Evolutionary conservation across 345 rosid species (phyloP).

Genomic region (Eucalyptus melliodora): DNA sequence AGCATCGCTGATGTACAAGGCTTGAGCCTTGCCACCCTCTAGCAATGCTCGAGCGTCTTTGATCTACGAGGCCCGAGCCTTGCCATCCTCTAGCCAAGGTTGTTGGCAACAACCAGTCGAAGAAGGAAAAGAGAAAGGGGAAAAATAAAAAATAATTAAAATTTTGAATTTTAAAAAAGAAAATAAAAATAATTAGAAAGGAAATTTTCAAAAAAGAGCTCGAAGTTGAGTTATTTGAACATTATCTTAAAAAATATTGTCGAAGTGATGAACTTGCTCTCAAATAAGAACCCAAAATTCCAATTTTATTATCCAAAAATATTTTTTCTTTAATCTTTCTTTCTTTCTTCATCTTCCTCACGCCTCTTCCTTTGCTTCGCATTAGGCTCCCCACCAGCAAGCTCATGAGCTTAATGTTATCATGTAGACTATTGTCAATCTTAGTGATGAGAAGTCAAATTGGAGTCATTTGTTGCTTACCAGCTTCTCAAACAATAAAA

Average conservation of each 20-base stretch:
- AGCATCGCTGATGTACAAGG: no score
- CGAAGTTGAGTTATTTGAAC: rapidly evolving
- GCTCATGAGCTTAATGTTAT: no score
- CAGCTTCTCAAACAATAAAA: no score
- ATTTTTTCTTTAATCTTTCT: no score
- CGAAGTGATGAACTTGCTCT: rapidly evolving
- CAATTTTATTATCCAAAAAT: no score
- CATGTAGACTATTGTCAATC: rapidly evolving
- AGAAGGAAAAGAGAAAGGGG: rapidly evolving
- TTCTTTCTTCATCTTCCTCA: no score
- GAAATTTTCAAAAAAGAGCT: rapidly evolving
- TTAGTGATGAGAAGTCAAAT: rapidly evolving
- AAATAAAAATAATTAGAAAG: no score
- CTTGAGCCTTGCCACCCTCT: rapidly evolving
- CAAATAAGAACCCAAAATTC: rapidly evolving
- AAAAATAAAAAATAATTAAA: no score
- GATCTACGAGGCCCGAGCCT: rapidly evolving
- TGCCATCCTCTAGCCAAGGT: rapidly evolving
- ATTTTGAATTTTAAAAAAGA: no score
- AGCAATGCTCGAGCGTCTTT: rapidly evolving
- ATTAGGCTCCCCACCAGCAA: no score
- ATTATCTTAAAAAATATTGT: rapidly evolving
- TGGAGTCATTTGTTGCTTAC: no score
- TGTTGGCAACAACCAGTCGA: rapidly evolving
- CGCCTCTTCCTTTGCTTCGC: rapidly evolving